phyloP scores from a whole-genome alignment of 2,329 filamentous ascomycete species.

The Colletotrichum theobromicola region DNA sequence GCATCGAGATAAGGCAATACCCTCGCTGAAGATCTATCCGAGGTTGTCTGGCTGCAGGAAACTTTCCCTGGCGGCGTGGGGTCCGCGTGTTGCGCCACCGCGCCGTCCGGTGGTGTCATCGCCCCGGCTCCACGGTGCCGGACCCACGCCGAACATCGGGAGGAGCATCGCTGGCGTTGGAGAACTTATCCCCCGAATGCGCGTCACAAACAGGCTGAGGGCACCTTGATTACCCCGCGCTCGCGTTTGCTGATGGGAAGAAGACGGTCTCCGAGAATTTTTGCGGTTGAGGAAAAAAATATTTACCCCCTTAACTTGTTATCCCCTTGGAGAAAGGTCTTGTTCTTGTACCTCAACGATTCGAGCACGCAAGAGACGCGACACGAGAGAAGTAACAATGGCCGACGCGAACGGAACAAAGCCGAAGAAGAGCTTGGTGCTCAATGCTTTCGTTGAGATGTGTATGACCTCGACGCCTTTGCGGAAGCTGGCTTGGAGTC shows the following conservation, averaged over 20 bases:
- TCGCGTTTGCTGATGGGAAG: background rate
- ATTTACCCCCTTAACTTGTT: background rate
- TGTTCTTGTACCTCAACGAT: background rate
- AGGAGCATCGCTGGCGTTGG: constrained; percentile 10
- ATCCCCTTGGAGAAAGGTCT: too few relatives aligned
- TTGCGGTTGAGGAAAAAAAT: background rate
- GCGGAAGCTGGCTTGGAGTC: background rate
- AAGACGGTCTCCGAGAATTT: background rate
- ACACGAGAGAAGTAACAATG: background rate
- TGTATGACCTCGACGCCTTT: constrained; percentile 26
- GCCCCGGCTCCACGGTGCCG: constrained; percentile 16
- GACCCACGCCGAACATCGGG: constrained; percentile 21
- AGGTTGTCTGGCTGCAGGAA: background rate
- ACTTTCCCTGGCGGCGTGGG: background rate
- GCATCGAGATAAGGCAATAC: background rate
- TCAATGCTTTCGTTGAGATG: constrained; percentile 49
- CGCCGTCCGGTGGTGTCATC: constrained; percentile 21
- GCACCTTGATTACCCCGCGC: background rate
- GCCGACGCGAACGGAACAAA: constrained; percentile 4
- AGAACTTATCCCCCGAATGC: background rate
- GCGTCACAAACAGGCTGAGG: background rate
- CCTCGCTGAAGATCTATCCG: background rate
- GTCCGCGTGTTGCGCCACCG: constrained; percentile 15
- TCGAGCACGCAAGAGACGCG: background rate
- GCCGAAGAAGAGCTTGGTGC: constrained; percentile 43